These are phyloP conservation scores for Globisporangium canariense DNA, from an alignment of 352 stramenopile genomes.

Conservation along the genomic window DNA sequence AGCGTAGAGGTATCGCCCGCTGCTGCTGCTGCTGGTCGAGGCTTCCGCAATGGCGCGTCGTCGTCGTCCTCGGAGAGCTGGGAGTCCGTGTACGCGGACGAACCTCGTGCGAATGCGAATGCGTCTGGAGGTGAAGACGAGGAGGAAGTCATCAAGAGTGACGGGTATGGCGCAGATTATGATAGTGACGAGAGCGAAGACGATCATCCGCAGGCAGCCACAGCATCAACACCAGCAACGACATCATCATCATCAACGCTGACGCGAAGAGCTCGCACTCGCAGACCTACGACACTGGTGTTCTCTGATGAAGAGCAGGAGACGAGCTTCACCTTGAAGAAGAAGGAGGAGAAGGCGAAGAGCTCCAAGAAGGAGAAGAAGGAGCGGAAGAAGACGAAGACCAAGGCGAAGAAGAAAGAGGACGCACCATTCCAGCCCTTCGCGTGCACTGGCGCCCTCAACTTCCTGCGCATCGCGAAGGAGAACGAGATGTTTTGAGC, in stretches of 20 bases:
- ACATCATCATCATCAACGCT: conserved; percentile 10
- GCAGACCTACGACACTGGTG: neutral
- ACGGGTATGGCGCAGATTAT: conserved; percentile 67
- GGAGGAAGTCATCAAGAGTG: conserved; percentile 20
- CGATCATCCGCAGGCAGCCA: conserved; percentile 13
- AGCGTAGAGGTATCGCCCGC: conserved; percentile 9
- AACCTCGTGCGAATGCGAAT: conserved; percentile 1
- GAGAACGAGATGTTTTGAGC: conserved; percentile 73
- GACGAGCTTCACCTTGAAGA: neutral
- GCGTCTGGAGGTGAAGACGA: conserved; percentile 13
- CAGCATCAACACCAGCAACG: neutral
- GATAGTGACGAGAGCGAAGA: conserved; percentile 64
- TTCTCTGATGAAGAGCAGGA: neutral
- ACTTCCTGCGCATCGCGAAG: conserved; percentile 59
- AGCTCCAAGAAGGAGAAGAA: conserved; percentile 17
- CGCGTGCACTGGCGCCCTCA: conserved; percentile 60
- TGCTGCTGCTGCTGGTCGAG: conserved; percentile 5
- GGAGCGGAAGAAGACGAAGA: conserved; percentile 15
- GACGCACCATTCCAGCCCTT: conserved; percentile 47
- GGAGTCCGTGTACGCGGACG: conserved; percentile 22
- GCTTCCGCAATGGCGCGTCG: conserved; percentile 8
- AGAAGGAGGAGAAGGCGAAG: conserved; percentile 9
- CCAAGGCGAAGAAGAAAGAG: conserved; percentile 27
- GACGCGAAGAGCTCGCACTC: conserved; percentile 6
- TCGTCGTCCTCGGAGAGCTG: conserved; percentile 26